Base-by-base conservation (phyloP, 2,329 filamentous ascomycete species). In the Xylariales sp. region DNA sequence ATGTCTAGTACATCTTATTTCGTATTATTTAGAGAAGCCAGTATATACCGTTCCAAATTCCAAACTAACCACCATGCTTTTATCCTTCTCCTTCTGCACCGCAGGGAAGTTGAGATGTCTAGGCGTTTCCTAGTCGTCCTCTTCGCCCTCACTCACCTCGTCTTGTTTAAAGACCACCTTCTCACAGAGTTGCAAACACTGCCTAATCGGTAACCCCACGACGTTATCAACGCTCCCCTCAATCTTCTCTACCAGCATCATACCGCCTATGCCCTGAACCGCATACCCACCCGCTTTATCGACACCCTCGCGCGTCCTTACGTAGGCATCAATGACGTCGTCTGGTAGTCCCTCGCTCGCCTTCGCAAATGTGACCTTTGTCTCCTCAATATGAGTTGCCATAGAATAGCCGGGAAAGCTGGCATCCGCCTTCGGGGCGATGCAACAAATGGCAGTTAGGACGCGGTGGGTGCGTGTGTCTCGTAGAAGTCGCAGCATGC, bases 281-380 rank as follows among this genome's bases (percentile, higher is more conserved):
- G 93, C 96, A 80, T 99, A 99, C 0, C 96, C 96, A 1, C 96
- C 96, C 0, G 96, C 96, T 84, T 98, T 99, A 80, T 98, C 96
- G 10, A 89, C 94, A 1, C 96, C 96, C 83, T 99, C 96, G 63
- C 95, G 86, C 28, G 95, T 97, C 76, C 85, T 87, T 65, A 94
- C 91, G 77, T 94, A 94, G 5, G 83, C 87, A 73, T 93, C 83
- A 67, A 98, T 90, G 72, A 97, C 87, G 67, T 97, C 94, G 81
- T 99, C 95, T 14, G 84, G 82, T 67, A 89, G 77, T 3, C 87
- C 87, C 16, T 87, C 83, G 14, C 75, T 74, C 73, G 86, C 87
- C 66, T 84, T 81, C 77, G 94, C 93, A 80, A 99, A 99, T 77
- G 87, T 89, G n/a, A 99, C 96, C 69, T 85, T 87, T 52, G 95